Conservation (phyloP, 129 eudicot species). For the Artemisia argyi region DNA sequence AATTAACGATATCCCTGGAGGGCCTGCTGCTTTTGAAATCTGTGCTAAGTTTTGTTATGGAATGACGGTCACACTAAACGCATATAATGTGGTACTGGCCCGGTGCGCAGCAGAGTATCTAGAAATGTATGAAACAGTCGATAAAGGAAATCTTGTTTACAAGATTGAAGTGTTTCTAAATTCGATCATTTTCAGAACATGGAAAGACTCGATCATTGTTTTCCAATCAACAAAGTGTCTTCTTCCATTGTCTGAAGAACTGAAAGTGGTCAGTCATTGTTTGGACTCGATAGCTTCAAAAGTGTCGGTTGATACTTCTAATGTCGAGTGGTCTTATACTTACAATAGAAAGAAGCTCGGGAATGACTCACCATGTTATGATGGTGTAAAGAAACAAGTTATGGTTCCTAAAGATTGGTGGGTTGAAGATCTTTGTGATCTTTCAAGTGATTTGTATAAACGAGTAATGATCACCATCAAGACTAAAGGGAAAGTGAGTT, state of each 20-base stretch:
- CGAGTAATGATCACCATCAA: conserved; percentile 58
- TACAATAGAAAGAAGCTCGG: conserved; percentile 56
- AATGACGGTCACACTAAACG: conserved; percentile 81
- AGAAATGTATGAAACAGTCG: conserved; percentile 81
- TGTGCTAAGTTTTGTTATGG: conserved; percentile 87
- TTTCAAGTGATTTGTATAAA: conserved; percentile 67
- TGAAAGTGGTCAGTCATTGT: conserved; percentile 77
- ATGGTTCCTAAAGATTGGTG: conserved; percentile 85
- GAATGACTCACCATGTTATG: conserved; percentile 48
- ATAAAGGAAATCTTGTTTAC: conserved; percentile 78
- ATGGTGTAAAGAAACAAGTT: conserved; percentile 57
- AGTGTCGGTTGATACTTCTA: conserved; percentile 67
- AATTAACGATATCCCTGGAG: conserved; percentile 73
- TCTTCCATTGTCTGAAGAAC: conserved; percentile 81
- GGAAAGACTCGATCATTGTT: conserved; percentile 91
- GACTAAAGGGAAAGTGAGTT: conserved; percentile 50
- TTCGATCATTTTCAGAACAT: conserved; percentile 75
- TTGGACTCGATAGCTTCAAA: conserved; percentile 72
- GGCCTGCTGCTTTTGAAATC: conserved; percentile 79
- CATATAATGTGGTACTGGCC: conserved; percentile 84
- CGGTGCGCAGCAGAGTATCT: conserved; percentile 92
- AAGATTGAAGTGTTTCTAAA: conserved; percentile 78
- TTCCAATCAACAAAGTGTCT: conserved; percentile 75
- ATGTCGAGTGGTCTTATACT: conserved; percentile 88
- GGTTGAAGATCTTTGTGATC: conserved; percentile 88